These are phyloP conservation scores for Eryngium alpinum DNA, from an alignment of 140 eudicot genomes.

Conservation along the genomic window DNA sequence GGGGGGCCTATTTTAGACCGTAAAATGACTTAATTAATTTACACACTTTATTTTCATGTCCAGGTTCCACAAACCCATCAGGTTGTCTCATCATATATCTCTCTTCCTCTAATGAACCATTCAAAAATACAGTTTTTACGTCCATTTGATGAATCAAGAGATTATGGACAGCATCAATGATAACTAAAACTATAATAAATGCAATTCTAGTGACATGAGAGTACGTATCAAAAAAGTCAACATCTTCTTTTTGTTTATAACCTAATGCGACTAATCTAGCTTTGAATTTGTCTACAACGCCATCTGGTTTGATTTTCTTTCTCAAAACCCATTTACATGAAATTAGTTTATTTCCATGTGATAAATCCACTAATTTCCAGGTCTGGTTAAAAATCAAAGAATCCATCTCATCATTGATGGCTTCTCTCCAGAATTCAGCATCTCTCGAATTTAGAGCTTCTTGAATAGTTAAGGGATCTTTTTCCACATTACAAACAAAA, in stretches of 20 bases:
- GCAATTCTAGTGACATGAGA: too few species aligned
- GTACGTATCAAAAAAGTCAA: too few species aligned
- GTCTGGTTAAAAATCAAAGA: background rate
- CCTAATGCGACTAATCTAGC: slow-evolving; percentile 6
- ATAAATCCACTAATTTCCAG: background rate
- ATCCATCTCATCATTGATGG: slow-evolving; percentile 7
- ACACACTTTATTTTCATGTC: slow-evolving; percentile 10
- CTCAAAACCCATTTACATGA: slow-evolving; percentile 5
- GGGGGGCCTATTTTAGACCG: slow-evolving; percentile 12
- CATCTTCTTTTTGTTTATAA: background rate
- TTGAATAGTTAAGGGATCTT: background rate
- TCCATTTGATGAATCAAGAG: slow-evolving; percentile 1
- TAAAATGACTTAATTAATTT: slow-evolving; percentile 12
- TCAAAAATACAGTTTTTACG: slow-evolving; percentile 12
- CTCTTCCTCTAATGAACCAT: slow-evolving; percentile 8
- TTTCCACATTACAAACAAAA: background rate
- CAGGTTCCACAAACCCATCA: background rate
- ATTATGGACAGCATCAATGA: background rate
- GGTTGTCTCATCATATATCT: slow-evolving; percentile 5
- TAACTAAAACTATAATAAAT: too few species aligned
- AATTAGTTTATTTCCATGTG: background rate
- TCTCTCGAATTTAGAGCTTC: background rate
- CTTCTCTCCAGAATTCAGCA: background rate
- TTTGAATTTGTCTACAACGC: background rate
- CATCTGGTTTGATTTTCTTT: background rate